phyloP scores from a whole-genome alignment of 208 protist species.

The Trichomonas gallinae region DNA sequence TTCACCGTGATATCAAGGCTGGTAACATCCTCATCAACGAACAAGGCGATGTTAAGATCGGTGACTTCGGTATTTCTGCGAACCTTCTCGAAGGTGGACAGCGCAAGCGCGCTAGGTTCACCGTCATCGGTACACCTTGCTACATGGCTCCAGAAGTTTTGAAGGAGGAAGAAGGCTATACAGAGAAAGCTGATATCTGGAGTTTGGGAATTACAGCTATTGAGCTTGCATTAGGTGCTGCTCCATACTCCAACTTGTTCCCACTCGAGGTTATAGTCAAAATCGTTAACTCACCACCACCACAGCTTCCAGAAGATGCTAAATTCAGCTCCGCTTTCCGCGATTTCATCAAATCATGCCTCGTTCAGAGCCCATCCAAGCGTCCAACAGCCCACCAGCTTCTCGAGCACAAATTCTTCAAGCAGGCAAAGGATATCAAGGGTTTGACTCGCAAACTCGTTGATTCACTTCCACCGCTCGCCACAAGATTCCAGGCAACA shows the following conservation, averaged over 20 bases:
- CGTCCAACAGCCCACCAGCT: not conserved
- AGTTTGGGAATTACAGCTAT: slow-evolving; percentile 50
- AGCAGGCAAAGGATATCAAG: not conserved
- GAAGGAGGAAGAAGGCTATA: slow-evolving; percentile 33
- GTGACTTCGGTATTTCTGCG: slow-evolving; percentile 41
- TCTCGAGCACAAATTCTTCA: not conserved
- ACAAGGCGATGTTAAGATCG: slow-evolving; percentile 38
- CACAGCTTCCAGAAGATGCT: not conserved
- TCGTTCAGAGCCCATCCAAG: not conserved
- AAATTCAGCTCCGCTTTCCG: not conserved
- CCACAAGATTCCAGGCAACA: not conserved
- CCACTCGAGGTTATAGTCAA: slow-evolving; percentile 37
- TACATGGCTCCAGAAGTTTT: slow-evolving; percentile 50
- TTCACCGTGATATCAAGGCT: slow-evolving; percentile 39
- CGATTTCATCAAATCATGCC: not conserved
- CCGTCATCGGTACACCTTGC: slow-evolving; percentile 47
- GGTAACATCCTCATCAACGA: slow-evolving; percentile 39
- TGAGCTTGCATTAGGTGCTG: slow-evolving; percentile 38
- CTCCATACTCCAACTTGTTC: slow-evolving; percentile 38
- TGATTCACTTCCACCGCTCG: not conserved
- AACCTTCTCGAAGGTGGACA: slow-evolving; percentile 23
- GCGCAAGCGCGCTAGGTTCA: slow-evolving; percentile 30
- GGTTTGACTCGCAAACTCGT: not conserved
- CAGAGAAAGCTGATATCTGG: slow-evolving; percentile 50
- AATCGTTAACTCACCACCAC: not conserved